These are phyloP conservation scores for Schizochytrium sp. DNA, from an alignment of 108 stramenopile genomes.

Conservation along the genomic window DNA sequence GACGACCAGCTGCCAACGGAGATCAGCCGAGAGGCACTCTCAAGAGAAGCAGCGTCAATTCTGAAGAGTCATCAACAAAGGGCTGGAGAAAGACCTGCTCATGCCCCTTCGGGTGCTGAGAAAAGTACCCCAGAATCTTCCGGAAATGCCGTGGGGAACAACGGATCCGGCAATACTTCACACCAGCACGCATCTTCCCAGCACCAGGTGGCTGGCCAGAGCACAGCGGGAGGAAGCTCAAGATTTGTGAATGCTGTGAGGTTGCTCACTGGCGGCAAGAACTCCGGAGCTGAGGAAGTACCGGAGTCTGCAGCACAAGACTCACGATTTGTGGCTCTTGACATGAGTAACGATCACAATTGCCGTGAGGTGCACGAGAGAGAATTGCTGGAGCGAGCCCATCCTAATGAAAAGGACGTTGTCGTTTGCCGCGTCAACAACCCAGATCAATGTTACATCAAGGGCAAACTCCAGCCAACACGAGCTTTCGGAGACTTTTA, in stretches of 20 bases:
- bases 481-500: constrained; percentile 77
- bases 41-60: too few species aligned
- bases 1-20: background rate
- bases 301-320: background rate
- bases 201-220: background rate
- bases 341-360: constrained; percentile 77
- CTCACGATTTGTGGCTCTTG: constrained; percentile 65
- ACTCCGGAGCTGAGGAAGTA: background rate
- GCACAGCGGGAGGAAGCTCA: background rate
- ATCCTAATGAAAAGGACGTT: constrained; percentile 77
- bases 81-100: too few species aligned
- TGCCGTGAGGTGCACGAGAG: constrained; percentile 73
- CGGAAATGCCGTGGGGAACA: too few species aligned
- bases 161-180: too few species aligned
- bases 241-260: constrained; percentile 33
- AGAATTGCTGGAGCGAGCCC: constrained; percentile 64
- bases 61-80: too few species aligned
- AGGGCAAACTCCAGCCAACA: constrained; percentile 78
- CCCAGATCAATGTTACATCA: constrained; percentile 75
- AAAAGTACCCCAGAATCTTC: too few species aligned
- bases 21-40: too few species aligned
- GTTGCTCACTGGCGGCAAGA: constrained; percentile 39
- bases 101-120: too few species aligned
- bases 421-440: constrained; percentile 67
- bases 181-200: background rate